phyloP scores from a whole-genome alignment of 78 protist species.

The Planoprotostelium fungivorum region DNA sequence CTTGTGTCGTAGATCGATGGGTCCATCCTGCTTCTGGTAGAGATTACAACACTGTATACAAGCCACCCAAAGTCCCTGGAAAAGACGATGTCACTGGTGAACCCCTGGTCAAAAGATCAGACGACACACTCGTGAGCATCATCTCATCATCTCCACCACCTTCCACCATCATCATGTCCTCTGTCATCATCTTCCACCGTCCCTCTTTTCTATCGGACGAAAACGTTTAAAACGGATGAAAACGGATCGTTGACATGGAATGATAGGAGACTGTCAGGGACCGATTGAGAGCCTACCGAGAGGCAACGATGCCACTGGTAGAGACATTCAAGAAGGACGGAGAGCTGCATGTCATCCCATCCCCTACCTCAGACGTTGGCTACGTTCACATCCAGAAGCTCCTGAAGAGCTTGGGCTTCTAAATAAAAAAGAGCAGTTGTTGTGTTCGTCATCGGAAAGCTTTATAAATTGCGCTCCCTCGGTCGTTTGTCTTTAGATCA shows the following conservation, averaged over 20 bases:
- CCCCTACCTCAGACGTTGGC: slow-evolving; percentile 53
- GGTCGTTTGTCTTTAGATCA: no score
- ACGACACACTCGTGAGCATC: slow-evolving; percentile 76
- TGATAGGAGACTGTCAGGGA: background rate
- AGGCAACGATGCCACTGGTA: slow-evolving; percentile 33
- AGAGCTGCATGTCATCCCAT: slow-evolving; percentile 12
- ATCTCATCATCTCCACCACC: background rate
- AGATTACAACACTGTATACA: slow-evolving; percentile 77
- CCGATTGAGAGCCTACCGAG: background rate
- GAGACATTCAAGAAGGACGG: slow-evolving; percentile 19
- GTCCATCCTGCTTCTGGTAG: slow-evolving; percentile 76
- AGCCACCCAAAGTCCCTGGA: slow-evolving; percentile 79
- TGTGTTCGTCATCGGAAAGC: no score
- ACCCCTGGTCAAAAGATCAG: slow-evolving; percentile 84
- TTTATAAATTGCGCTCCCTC: no score
- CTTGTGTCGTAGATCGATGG: slow-evolving; percentile 18
- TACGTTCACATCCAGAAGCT: slow-evolving; percentile 25
- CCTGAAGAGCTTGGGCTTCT: background rate
- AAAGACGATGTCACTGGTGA: slow-evolving; percentile 92
- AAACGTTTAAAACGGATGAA: slow-evolving; percentile 32
- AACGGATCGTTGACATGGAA: slow-evolving; percentile 10
- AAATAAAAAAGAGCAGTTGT: background rate
- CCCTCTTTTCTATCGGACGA: background rate
- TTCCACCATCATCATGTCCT: no score
- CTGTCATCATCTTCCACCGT: background rate